Evolutionary conservation across 371 early-diverging fungal species (phyloP).

Genomic region (Racocetra persica): DNA sequence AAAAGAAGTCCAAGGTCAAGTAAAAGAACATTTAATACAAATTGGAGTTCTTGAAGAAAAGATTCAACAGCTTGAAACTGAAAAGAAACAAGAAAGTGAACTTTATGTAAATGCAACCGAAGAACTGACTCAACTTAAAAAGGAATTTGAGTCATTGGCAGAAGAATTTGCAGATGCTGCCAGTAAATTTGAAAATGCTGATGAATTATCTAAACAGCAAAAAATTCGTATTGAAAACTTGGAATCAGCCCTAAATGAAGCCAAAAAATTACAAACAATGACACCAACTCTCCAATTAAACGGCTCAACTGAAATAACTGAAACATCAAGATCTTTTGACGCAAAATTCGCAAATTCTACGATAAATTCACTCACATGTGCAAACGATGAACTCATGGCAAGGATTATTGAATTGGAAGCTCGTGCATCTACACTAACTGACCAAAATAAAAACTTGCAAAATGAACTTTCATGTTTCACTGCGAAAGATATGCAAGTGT

Average conservation of each 20-base stretch:
- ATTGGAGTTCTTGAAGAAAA: constrained; percentile 20
- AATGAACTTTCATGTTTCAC: background rate
- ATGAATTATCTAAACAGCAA: constrained; percentile 25
- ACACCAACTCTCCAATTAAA: background rate
- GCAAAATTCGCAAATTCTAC: background rate
- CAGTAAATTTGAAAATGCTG: constrained; percentile 11
- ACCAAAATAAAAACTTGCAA: background rate
- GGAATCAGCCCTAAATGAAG: constrained; percentile 4
- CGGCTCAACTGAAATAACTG: background rate
- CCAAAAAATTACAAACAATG: background rate
- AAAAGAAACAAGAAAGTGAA: background rate
- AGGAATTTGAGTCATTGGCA: background rate
- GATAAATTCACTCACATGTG: background rate
- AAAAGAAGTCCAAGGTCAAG: background rate
- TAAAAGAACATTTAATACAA: background rate
- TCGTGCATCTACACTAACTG: background rate
- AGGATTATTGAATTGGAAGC: constrained; percentile 12
- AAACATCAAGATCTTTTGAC: background rate
- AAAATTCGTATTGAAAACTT: constrained; percentile 11
- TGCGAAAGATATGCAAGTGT: background rate
- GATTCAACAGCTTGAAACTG: constrained; percentile 18
- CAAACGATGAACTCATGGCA: background rate
- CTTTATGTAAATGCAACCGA: background rate
- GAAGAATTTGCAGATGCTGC: background rate
- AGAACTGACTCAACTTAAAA: constrained; percentile 5